These are phyloP conservation scores for Cyberlindnera euphorbiiphila DNA, from an alignment of 805 yeast species.

Conservation along the genomic window DNA sequence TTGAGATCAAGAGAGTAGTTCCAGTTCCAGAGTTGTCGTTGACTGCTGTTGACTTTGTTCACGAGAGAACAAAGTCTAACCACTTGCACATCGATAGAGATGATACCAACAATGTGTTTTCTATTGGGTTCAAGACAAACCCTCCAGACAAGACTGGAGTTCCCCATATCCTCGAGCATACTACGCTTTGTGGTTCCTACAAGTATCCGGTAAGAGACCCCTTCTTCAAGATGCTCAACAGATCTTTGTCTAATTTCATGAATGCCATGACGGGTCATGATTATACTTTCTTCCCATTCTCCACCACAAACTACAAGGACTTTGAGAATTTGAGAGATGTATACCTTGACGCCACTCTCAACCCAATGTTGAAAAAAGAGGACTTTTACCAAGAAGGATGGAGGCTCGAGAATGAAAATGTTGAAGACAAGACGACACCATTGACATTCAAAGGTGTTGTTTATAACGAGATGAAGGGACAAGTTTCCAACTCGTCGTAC, in stretches of 20 bases:
- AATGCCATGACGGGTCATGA: constrained; percentile 99
- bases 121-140: constrained; percentile 86
- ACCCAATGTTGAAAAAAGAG: constrained; percentile 69
- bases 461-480: constrained; percentile 98
- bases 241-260: constrained; percentile 95
- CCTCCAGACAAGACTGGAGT: constrained; percentile 95
- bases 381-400: constrained; percentile 97
- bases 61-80: constrained; percentile 64
- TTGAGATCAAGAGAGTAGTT: constrained; percentile 55
- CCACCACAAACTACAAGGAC: constrained; percentile 85
- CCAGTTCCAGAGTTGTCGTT: constrained; percentile 80
- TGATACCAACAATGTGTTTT: constrained; percentile 83
- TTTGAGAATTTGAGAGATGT: constrained; percentile 81
- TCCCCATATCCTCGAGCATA: constrained; percentile 94
- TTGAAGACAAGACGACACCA: constrained; percentile 55
- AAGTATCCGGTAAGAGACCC: constrained; percentile 96
- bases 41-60: constrained; percentile 71
- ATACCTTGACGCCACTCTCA: constrained; percentile 81
- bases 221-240: constrained; percentile 92
- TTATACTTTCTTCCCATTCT: constrained; percentile 92
- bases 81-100: constrained; percentile 84
- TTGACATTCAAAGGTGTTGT: constrained; percentile 90
- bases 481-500: constrained; percentile 83
- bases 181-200: constrained; percentile 90
- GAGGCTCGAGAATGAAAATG: constrained; percentile 77